Base-by-base conservation (phyloP, 768 basidiomycete genomes). In the Amanita muscaria region DNA sequence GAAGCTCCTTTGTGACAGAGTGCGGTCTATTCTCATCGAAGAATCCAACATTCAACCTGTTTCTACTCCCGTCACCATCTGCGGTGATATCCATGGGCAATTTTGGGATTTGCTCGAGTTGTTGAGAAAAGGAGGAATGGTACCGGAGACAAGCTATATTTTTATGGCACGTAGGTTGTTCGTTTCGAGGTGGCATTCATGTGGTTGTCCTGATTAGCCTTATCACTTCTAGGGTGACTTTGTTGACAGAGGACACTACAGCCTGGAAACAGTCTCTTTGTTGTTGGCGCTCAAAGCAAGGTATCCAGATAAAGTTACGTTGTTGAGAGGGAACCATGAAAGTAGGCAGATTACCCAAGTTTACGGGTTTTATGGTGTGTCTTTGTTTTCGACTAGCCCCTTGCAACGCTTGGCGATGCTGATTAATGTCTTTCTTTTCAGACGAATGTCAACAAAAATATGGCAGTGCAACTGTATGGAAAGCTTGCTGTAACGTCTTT, bases 381-480 rank as follows among this genome's bases (percentile, higher is more conserved):
- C n/a, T n/a, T n/a, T 12, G 21, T 7, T 15, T 35, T n/a, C 25
- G 47, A 8, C 33, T 4, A 43, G 11, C 6, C 16, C n/a, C n/a
- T n/a, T n/a, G n/a, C n/a, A n/a, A n/a, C n/a, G n/a, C n/a, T 4
- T 33, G 16, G 9, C 22, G 4, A 25, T 22, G 32, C 16, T 19
- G 19, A 22, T 24, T 29, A 9, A 22, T 25, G 32, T 25, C 16
- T 33, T 27, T 35, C 14, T 23, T 38, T 40, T 25, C 50, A 88
- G 93, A 96, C 59, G 94, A 98, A 64, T 97, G 94, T 56, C 92
- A 96, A 63, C 90, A 91, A 64, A 98, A 97, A 62, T 98, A 97
- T 61, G 94, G 94, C 30, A 90, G 83, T 49, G 80, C 94, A 4
- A 79, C 84, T 2, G 91, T 97, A 18, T 97, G 94, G 94, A 94